phyloP scores from a whole-genome alignment of 495 filamentous ascomycete species.

The Annulohypoxylon moriforme region DNA sequence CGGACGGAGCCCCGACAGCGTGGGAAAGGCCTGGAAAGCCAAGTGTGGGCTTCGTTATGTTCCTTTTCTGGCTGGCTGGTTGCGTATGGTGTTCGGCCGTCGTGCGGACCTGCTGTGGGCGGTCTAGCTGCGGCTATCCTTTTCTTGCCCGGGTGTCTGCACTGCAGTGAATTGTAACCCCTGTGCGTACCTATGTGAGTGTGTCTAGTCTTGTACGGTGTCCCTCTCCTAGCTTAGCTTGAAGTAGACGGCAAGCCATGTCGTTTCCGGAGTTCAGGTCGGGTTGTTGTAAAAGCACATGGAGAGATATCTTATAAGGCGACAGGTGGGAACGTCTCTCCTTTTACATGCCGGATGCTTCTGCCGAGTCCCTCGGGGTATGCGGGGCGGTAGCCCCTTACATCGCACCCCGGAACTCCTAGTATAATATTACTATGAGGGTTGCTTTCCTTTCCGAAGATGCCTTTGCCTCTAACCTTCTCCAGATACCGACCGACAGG shows the following conservation, averaged over 20 bases:
- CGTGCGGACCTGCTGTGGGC: constrained; percentile 42
- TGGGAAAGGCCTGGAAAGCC: constrained; percentile 24
- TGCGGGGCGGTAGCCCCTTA: not conserved
- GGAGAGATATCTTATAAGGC: not conserved
- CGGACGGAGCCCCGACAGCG: constrained; percentile 27
- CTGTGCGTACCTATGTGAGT: constrained; percentile 29
- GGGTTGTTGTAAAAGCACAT: not conserved
- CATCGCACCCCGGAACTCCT: not conserved
- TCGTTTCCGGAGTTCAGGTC: not conserved
- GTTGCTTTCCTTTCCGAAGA: not conserved
- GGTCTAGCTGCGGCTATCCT: constrained; percentile 44
- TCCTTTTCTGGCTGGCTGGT: constrained; percentile 32
- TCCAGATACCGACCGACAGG: not conserved
- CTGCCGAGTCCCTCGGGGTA: not conserved
- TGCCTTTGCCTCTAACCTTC: not conserved
- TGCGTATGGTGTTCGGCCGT: constrained; percentile 27
- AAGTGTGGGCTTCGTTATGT: constrained; percentile 32
- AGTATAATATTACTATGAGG: not conserved
- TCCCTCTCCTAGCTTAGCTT: constrained; percentile 4
- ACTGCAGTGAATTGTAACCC: constrained; percentile 38
- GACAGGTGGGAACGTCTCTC: not conserved
- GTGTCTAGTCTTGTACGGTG: constrained; percentile 19
- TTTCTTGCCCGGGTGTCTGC: constrained; percentile 46
- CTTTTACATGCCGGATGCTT: not conserved
- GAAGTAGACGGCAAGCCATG: constrained; percentile 2